Conservation (phyloP, 495 filamentous ascomycete species). For the Annulohypoxylon nitens region DNA sequence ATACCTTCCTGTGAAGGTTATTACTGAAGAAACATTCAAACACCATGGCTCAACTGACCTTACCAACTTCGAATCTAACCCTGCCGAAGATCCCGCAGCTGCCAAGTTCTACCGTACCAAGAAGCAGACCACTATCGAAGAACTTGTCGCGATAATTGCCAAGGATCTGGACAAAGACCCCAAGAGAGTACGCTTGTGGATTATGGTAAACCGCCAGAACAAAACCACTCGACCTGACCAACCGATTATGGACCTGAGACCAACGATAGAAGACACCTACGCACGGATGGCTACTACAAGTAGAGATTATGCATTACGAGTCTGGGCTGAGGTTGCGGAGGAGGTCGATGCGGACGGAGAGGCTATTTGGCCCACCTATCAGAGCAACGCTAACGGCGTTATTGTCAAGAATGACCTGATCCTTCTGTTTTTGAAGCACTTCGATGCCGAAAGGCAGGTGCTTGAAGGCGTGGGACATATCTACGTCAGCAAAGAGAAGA, state of each 20-base stretch:
- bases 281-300: slow-evolving; percentile 68
- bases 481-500: slow-evolving; percentile 88
- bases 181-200: slow-evolving; percentile 83
- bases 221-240: slow-evolving; percentile 93
- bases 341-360: slow-evolving; percentile 72
- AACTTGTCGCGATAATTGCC: slow-evolving; percentile 77
- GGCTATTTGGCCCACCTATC: slow-evolving; percentile 73
- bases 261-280: slow-evolving; percentile 85
- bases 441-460: slow-evolving; percentile 80
- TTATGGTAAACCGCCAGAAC: slow-evolving; percentile 98
- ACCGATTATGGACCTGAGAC: slow-evolving; percentile 79
- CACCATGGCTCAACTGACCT: slow-evolving; percentile 88
- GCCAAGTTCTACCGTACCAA: slow-evolving; percentile 77
- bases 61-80: slow-evolving; percentile 72
- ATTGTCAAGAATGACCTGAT: slow-evolving; percentile 69
- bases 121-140: slow-evolving; percentile 76
- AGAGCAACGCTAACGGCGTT: slow-evolving; percentile 60
- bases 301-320: slow-evolving; percentile 77
- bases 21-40: slow-evolving; percentile 83
- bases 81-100: slow-evolving; percentile 67
- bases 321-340: slow-evolving; percentile 86
- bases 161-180: slow-evolving; percentile 73
- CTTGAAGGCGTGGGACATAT: slow-evolving; percentile 82
- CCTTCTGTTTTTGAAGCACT: slow-evolving; percentile 92
- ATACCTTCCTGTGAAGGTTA: slow-evolving; percentile 84